Conservation (phyloP, 768 basidiomycete genomes). For the Phanerodontia chrysosporium region DNA sequence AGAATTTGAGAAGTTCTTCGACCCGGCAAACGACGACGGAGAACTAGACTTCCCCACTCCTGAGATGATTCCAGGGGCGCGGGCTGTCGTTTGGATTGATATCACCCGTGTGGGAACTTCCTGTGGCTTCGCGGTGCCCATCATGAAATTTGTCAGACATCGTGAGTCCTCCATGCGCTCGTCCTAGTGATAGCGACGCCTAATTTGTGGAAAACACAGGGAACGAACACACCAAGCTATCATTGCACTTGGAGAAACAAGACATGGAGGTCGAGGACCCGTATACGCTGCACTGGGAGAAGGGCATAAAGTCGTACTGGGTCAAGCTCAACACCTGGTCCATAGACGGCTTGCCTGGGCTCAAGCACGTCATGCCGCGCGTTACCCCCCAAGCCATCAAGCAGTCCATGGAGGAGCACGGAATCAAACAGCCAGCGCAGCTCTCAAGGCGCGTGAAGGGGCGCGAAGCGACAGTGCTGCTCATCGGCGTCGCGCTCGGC, state of each 20-base stretch:
- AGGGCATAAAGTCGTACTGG: constrained; percentile 1
- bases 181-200: too few species aligned
- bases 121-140: constrained; percentile 8
- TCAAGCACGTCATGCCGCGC: neutral
- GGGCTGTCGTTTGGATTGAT: constrained; percentile 11
- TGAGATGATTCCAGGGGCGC: constrained; percentile 7
- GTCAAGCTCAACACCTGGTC: constrained; percentile 10
- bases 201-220: too few species aligned
- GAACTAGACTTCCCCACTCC: constrained; percentile 7
- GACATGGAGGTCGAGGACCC: constrained; percentile 10
- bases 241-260: too few species aligned
- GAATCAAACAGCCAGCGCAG: neutral
- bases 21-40: neutral
- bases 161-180: neutral
- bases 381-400: neutral
- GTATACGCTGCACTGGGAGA: neutral
- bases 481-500: neutral
- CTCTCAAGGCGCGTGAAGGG: neutral
- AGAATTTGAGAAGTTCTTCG: constrained; percentile 9
- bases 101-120: constrained; percentile 9
- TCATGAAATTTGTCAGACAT: constrained; percentile 6
- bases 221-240: neutral
- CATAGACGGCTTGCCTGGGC: constrained; percentile 11
- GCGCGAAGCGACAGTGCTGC: neutral
- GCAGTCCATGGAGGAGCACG: constrained; percentile 4